These are phyloP conservation scores for Tulasnella sp. DNA, from an alignment of 768 basidiomycete species.

Conservation along the genomic window DNA sequence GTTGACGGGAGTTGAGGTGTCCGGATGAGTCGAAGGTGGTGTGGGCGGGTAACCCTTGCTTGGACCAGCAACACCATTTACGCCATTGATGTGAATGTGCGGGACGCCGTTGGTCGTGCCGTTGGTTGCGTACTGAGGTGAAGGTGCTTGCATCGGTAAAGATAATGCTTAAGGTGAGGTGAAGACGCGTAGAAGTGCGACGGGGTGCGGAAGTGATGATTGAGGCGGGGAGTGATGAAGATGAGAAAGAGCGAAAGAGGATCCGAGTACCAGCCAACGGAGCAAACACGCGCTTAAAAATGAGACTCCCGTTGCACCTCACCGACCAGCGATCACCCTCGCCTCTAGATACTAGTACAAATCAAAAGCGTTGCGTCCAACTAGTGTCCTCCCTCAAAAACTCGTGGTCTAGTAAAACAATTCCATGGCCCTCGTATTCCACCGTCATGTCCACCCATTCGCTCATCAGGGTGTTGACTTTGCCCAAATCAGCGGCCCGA, in stretches of 20 bases:
- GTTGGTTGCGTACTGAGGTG: neutral
- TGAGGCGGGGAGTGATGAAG: neutral
- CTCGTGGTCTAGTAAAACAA: conserved; percentile 35
- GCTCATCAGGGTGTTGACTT: conserved; percentile 56
- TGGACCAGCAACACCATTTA: conserved; percentile 29
- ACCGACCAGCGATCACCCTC: neutral
- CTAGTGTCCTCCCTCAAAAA: conserved; percentile 12
- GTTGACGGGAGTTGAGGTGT: conserved; percentile 47
- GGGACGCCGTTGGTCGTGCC: conserved; percentile 11
- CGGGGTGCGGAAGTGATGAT: conserved; percentile 4
- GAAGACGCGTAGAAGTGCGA: neutral
- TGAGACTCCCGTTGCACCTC: neutral
- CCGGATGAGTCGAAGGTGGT: conserved; percentile 53
- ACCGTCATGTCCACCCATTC: conserved; percentile 52
- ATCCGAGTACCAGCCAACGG: conserved; percentile 45
- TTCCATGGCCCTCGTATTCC: conserved; percentile 42
- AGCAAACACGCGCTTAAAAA: conserved; percentile 26
- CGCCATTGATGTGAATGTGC: conserved; percentile 15
- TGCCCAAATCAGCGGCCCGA: conserved; percentile 41
- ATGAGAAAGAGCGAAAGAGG: conserved; percentile 44
- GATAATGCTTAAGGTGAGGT: neutral
- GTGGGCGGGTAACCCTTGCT: conserved; percentile 49
- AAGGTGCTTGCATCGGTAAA: neutral
- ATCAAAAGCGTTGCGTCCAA: conserved; percentile 9
- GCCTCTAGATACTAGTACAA: neutral